Conservation (phyloP, 805 yeast species). For the Pichia gijzeniarum region DNA sequence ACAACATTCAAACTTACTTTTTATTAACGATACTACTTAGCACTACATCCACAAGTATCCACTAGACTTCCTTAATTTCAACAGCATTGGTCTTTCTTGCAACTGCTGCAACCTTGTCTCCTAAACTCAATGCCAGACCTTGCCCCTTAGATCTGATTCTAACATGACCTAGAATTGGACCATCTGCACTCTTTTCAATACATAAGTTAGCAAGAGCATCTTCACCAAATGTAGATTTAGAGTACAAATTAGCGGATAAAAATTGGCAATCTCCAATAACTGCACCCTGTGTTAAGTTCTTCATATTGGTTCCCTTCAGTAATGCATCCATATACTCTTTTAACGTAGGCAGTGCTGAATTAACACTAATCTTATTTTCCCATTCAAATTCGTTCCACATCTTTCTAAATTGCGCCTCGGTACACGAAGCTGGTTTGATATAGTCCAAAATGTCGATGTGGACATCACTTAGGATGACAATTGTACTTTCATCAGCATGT, state of each 20-base stretch:
- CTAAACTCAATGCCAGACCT: constrained; percentile 90
- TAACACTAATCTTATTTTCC: constrained; percentile 95
- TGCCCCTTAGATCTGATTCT: constrained; percentile 97
- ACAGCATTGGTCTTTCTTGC: constrained; percentile 50
- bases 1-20: too few relatives aligned
- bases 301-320: constrained; percentile 85
- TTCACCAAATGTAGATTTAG: constrained; percentile 92
- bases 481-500: constrained; percentile 81
- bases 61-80: constrained; percentile 21
- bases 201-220: constrained; percentile 95
- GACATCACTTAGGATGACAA: constrained; percentile 88
- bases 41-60: background rate
- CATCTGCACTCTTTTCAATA: constrained; percentile 72
- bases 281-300: constrained; percentile 87
- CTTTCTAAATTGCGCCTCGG: constrained; percentile 84
- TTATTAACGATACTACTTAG: too few relatives aligned
- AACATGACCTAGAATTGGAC: constrained; percentile 85
- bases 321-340: constrained; percentile 73
- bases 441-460: constrained; percentile 97
- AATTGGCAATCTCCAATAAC: constrained; percentile 86
- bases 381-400: constrained; percentile 99
- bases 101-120: constrained; percentile 86
- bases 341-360: constrained; percentile 58
- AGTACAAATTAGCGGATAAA: constrained; percentile 88
- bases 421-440: constrained; percentile 88